Evolutionary conservation across 305 asterid species (phyloP), one percentile per base, ranked within the genome.

Genomic region (Fraxinus velutina): DNA sequence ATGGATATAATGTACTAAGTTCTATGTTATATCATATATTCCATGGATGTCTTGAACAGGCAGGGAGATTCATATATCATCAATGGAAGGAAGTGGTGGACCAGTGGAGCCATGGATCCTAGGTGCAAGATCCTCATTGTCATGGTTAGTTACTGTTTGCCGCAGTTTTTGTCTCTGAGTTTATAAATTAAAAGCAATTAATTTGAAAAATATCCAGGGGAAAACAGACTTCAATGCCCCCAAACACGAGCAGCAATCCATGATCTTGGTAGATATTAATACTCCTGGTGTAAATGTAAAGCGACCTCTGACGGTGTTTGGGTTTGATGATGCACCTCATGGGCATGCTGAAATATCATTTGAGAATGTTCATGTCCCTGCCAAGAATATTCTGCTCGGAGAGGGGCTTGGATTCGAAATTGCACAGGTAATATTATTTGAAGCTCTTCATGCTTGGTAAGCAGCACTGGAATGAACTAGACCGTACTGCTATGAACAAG

Each of bases 41-140:
- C 39, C 78, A 19, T 37, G 34, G 24, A 80, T 70, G 80, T 66
- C 73, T 77, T 83, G 52, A 78, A 72, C 85, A 96, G 99, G 81
- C 78, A 85, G 36, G 98, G 89, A 52, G 90, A 92, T 87, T 91
- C 93, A 0, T 96, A 91, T 84, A 86, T 96, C 84, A 91, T 96
- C 86, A 94, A 96, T 36, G 99, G 99, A 82, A 91, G 87, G 66
- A 96, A 96, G 85, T 96, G 99, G 99, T 96, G 98, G 99, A 94
- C 97, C 3, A 96, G 97, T 37, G 99, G 99, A 83, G 99, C 99
- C 85, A 94, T 96, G 99, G 98, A 96, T 88, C 99, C 97, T 70
- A 84, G 99, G 91, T 96, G 99, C 89, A 92, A 91, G 86, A 77
- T 96, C 83, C 97, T 96, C 85, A 91, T 96, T 57, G 93, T 94